Conservation (phyloP, 2,329 filamentous ascomycete species). For the Calonectria fujianensis region DNA sequence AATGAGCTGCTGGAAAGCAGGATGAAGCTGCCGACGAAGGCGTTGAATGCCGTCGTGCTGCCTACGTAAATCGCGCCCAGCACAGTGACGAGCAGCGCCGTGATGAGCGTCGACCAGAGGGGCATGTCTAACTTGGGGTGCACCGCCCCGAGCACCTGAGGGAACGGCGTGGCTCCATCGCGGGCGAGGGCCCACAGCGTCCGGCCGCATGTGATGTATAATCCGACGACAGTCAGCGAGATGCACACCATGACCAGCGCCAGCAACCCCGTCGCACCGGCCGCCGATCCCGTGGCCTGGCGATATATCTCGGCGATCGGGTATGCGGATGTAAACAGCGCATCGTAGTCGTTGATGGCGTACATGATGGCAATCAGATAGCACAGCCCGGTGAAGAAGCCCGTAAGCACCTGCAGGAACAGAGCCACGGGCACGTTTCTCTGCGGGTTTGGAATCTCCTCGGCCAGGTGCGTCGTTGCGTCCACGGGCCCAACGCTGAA, state of each 20-base stretch:
- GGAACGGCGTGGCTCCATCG: conserved; percentile 62
- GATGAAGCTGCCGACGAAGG: conserved; percentile 74
- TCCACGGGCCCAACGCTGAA: conserved; percentile 81
- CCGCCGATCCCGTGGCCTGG: conserved; percentile 72
- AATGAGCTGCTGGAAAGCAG: conserved; percentile 66
- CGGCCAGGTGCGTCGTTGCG: conserved; percentile 78
- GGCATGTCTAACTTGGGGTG: conserved; percentile 59
- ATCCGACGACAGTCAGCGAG: conserved; percentile 59
- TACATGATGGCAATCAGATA: conserved; percentile 75
- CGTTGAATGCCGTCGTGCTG: conserved; percentile 79
- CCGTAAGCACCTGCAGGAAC: conserved; percentile 69
- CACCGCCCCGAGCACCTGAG: conserved; percentile 55
- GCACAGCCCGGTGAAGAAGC: conserved; percentile 71
- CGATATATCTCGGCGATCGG: conserved; percentile 81
- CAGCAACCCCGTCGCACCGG: conserved; percentile 71
- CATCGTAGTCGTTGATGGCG: conserved; percentile 73
- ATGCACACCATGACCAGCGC: conserved; percentile 63
- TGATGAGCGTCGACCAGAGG: conserved; percentile 69
- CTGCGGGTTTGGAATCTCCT: conserved; percentile 75
- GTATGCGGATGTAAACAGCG: conserved; percentile 70
- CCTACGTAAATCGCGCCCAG: conserved; percentile 80
- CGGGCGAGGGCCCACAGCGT: conserved; percentile 65
- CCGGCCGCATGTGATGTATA: conserved; percentile 63
- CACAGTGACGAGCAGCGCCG: conserved; percentile 66
- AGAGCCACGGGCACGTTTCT: conserved; percentile 73